phyloP scores from a whole-genome alignment of 1,139 yeast species.

The Kodamaea sp. region DNA sequence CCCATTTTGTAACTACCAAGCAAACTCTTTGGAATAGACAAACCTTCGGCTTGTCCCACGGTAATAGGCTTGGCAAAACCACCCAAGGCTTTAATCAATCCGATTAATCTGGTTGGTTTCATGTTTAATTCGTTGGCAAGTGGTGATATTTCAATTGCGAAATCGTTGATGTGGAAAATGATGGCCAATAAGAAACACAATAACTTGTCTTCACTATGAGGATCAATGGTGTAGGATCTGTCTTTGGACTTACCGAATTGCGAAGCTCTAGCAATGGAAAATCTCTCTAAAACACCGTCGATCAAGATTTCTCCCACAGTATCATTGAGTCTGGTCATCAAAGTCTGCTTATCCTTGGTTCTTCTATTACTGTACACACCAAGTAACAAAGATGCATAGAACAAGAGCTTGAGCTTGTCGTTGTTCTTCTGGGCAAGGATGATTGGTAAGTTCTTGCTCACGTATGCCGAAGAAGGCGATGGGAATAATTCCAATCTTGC shows the following conservation, averaged over 20 bases:
- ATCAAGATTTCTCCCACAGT: slow-evolving; percentile 71
- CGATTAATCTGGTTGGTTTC: slow-evolving; percentile 72
- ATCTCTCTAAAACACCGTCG: slow-evolving; percentile 72
- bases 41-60: slow-evolving; percentile 79
- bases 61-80: slow-evolving; percentile 75
- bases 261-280: slow-evolving; percentile 66
- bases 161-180: slow-evolving; percentile 74
- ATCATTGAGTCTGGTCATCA: slow-evolving; percentile 58
- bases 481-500: slow-evolving; percentile 63
- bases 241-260: slow-evolving; percentile 73
- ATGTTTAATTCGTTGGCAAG: slow-evolving; percentile 82
- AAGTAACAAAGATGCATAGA: slow-evolving; percentile 75
- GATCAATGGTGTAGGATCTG: slow-evolving; percentile 75
- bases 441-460: slow-evolving; percentile 50
- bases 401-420: slow-evolving; percentile 66
- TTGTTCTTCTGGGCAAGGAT: slow-evolving; percentile 47
- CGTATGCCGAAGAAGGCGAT: slow-evolving; percentile 54
- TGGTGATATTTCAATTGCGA: slow-evolving; percentile 74
- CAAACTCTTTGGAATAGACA: slow-evolving; percentile 69
- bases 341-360: slow-evolving; percentile 55
- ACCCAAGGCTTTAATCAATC: slow-evolving; percentile 78
- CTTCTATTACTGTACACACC: slow-evolving; percentile 81
- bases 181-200: slow-evolving; percentile 76
- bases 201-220: slow-evolving; percentile 82
- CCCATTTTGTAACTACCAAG: slow-evolving; percentile 79